Base-by-base conservation (phyloP, 495 filamentous ascomycete genomes). In the Aspergillus sclerotiicarbonarius region DNA sequence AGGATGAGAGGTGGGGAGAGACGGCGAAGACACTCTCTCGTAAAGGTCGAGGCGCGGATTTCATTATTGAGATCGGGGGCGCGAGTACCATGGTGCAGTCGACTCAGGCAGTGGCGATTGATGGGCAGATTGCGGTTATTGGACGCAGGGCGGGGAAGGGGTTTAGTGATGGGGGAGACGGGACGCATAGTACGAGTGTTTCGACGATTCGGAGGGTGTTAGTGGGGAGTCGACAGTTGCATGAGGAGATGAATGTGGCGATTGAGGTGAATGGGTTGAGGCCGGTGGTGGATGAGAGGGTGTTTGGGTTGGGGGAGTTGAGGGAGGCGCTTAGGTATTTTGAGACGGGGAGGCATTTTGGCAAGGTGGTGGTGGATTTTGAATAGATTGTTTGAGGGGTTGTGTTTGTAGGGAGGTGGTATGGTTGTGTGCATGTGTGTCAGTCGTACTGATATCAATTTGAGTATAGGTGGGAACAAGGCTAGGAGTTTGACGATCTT, bases 1-100 rank as follows among this genome's bases (percentile, higher is more conserved):
- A 83, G 49, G 74, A 77, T 25, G 19, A 67, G 6, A 77, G 85
- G 60, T 88, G 86, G 86, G 86, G 85, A 50, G 78, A 79, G 66
- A 76, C 74, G 1, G 85, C 84, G 8, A 76, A 75, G 61, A 68
- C 70, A 48, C 65, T 86, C n/a, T 83, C 84, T 4, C 62, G 61
- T n/a, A 2, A 8, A 3, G 86, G 86, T 16, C 1, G 9, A 4
- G 86, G 86, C n/a, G 79, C 88, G 5, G 75, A 87, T 61, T 70
- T 82, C 51, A 64, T 89, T 25, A 55, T 85, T 21, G 83, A 87
- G 61, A 71, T 87, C 19, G 82, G 76, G 3, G 78, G 78, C 3
- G 67, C 76, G 7, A 64, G 57, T 1, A 78, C 78, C 1, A 64
- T 80, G 59, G 19, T 29, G 8, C 67, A 76, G 56, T 44, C 32